These are phyloP conservation scores for Starmerella bombi DNA, from an alignment of 805 yeast species.

Conservation along the genomic window DNA sequence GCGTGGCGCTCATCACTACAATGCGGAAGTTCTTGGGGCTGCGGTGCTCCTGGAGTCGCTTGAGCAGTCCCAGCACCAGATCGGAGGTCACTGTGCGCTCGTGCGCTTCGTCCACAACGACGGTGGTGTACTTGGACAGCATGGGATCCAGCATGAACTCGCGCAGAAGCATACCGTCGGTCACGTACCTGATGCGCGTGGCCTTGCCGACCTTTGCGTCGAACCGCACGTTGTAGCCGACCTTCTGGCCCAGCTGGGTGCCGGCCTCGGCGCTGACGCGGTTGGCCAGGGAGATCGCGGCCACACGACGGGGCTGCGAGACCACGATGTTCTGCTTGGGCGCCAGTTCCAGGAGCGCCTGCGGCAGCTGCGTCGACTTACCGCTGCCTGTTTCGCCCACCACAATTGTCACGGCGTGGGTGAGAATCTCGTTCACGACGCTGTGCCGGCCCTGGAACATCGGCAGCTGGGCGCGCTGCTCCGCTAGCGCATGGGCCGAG, in stretches of 20 bases:
- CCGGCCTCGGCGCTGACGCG: conserved; percentile 88
- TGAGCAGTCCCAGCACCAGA: conserved; percentile 75
- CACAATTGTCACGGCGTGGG: conserved; percentile 58
- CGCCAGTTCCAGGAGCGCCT: conserved; percentile 46
- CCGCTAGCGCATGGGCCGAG: conserved; percentile 1
- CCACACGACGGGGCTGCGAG: conserved; percentile 95
- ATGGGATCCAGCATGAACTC: conserved; percentile 68
- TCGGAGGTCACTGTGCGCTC: conserved; percentile 91
- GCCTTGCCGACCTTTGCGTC: conserved; percentile 47
- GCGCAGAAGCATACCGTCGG: conserved; percentile 95
- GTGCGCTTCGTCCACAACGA: conserved; percentile 93
- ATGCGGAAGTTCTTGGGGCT: conserved; percentile 45
- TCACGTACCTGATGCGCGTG: conserved; percentile 71
- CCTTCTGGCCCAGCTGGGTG: conserved; percentile 58
- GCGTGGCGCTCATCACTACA: conserved; percentile 91
- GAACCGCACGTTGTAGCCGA: conserved; percentile 89
- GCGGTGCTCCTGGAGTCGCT: conserved; percentile 44
- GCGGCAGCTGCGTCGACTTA: conserved; percentile 94
- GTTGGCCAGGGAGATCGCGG: conserved; percentile 85
- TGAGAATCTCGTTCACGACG: conserved; percentile 41
- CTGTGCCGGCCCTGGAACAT: conserved; percentile 59
- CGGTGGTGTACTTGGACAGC: conserved; percentile 53
- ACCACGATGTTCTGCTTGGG: conserved; percentile 56
- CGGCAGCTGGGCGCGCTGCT: conserved; percentile 37
- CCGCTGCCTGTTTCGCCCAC: conserved; percentile 98